phyloP scores from a whole-genome alignment of 1,284 basidiomycete genomes.

The Pisolithus thermaeus region DNA sequence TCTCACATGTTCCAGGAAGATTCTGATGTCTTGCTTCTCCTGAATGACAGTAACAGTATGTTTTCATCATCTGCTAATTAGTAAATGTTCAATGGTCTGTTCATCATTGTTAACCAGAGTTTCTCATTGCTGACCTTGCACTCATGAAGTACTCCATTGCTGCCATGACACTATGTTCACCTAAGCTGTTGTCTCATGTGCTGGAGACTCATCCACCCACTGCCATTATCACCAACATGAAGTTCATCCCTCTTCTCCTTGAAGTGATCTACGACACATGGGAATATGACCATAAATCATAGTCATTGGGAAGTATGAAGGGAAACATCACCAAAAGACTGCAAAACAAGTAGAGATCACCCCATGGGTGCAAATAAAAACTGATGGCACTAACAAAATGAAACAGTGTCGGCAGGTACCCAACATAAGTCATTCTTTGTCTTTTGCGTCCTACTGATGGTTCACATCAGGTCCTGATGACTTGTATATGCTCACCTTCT shows the following conservation, averaged over 20 bases:
- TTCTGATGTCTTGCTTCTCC: conserved; percentile 63
- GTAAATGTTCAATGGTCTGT: conserved; percentile 3
- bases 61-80: background rate
- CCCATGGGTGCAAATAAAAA: conserved; percentile 59
- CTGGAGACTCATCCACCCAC: conserved; percentile 61
- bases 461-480: conserved; percentile 47
- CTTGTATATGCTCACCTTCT: conserved; percentile 65
- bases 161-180: conserved; percentile 63
- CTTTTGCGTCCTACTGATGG: background rate
- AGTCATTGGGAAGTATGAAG: conserved; percentile 55
- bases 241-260: conserved; percentile 58
- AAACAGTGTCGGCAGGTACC: conserved; percentile 15
- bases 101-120: conserved; percentile 42
- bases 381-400: conserved; percentile 41
- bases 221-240: conserved; percentile 61
- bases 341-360: conserved; percentile 49
- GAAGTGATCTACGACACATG: conserved; percentile 64
- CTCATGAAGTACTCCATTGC: conserved; percentile 65
- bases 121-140: conserved; percentile 69
- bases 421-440: conserved; percentile 16
- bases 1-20: no score
- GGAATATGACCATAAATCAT: conserved; percentile 52
- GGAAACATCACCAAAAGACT: conserved; percentile 36
- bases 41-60: conserved; percentile 71
- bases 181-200: conserved; percentile 51